A percentile compares a stretch with the other conserved stretches of the same genome.
phyloP scores from a whole-genome alignment of 129 eudicot species.

The Artemisia tridentata region DNA sequence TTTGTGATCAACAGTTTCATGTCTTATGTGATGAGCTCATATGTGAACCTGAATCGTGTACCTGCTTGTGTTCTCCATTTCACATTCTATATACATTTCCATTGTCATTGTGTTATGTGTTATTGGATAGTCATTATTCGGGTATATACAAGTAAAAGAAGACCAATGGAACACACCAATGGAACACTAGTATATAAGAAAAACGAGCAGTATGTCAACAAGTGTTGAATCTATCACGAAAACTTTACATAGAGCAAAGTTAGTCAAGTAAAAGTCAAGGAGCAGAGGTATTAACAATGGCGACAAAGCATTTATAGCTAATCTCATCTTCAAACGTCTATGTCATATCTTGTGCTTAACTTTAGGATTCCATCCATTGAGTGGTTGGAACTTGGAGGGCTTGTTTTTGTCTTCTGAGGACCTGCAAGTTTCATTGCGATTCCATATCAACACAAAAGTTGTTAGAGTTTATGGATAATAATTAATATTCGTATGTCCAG shows the following conservation, averaged over 20 bases:
- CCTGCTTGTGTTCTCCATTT: no score
- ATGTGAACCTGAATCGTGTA: no score
- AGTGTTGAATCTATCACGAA: slow-evolving; percentile 16
- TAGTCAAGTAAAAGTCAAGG: not conserved
- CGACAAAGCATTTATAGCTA: slow-evolving; percentile 24
- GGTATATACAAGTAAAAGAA: not conserved
- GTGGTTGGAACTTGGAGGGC: slow-evolving; percentile 80
- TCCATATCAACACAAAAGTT: slow-evolving; percentile 13
- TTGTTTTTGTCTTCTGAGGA: slow-evolving; percentile 61
- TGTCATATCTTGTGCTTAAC: slow-evolving; percentile 4
- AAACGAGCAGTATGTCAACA: slow-evolving; percentile 9
- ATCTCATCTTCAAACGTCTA: slow-evolving; percentile 8
- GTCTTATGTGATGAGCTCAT: no score
- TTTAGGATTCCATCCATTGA: slow-evolving; percentile 60
- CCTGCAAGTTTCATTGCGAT: slow-evolving; percentile 38
- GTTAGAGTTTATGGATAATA: no score
- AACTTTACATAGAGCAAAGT: slow-evolving; percentile 36
- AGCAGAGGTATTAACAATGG: slow-evolving; percentile 31
- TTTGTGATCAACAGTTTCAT: no score
- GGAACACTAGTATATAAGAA: not conserved
- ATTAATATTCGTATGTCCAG: no score
- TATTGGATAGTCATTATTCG: no score
- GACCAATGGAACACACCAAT: not conserved
- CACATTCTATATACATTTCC: no score
- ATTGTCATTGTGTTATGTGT: no score